These are phyloP conservation scores for Euphrasia arctica DNA, from an alignment of 305 asterid genomes.

Conservation along the genomic window DNA sequence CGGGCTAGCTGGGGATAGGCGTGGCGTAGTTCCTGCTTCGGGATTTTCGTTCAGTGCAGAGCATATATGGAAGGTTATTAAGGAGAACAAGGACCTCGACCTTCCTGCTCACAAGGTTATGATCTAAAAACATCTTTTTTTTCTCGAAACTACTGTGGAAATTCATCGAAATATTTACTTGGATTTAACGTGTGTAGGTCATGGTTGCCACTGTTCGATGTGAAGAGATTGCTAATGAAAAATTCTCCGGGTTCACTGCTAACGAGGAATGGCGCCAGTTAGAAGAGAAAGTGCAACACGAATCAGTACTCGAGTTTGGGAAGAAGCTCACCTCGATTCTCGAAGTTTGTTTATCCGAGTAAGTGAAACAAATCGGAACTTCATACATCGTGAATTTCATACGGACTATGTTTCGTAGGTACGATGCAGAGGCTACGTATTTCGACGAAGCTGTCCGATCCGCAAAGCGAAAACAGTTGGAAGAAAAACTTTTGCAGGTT, in stretches of 20 bases:
- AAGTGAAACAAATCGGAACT: conserved; percentile 28
- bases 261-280: conserved; percentile 81
- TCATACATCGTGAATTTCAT: too few species aligned
- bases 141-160: conserved; percentile 18
- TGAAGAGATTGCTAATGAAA: conserved; percentile 92
- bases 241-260: conserved; percentile 56
- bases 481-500: conserved; percentile 65
- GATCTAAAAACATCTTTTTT: conserved; percentile 25
- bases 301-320: conserved; percentile 70
- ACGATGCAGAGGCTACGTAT: conserved; percentile 54
- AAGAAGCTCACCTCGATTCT: conserved; percentile 66
- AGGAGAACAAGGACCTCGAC: conserved; percentile 92
- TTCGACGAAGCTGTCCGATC: conserved; percentile 63
- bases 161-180: conserved; percentile 23
- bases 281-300: conserved; percentile 64
- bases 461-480: conserved; percentile 51
- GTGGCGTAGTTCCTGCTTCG: conserved; percentile 93
- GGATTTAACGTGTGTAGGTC: conserved; percentile 45
- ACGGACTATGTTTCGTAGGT: conserved; percentile 29
- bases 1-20: conserved; percentile 97
- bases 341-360: conserved; percentile 57
- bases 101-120: conserved; percentile 93
- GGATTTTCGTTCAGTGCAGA: conserved; percentile 85
- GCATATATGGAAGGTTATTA: conserved; percentile 87
- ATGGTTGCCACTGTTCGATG: conserved; percentile 98